Percentiles rank a stretch among this genome's conserved stretches.
phyloP scores from a whole-genome alignment of 108 stramenopile genomes.

The Nitzschia sp. region DNA sequence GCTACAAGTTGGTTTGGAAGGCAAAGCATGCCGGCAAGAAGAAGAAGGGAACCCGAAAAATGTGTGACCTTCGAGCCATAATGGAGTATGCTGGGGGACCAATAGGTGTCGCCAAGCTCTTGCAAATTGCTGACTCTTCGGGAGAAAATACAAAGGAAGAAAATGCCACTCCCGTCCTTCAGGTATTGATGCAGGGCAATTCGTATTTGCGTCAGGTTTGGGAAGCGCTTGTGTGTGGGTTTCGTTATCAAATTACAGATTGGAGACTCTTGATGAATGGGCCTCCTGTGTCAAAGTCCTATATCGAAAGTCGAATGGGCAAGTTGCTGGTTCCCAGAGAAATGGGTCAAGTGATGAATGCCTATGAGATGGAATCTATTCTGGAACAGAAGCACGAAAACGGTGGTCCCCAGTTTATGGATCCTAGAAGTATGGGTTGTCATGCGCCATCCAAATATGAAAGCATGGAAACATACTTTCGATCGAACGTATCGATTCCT shows the following conservation, averaged over 20 bases:
- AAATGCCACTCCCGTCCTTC: neutral
- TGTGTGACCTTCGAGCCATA: slow-evolving; percentile 14
- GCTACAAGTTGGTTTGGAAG: slow-evolving; percentile 2
- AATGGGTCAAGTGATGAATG: slow-evolving; percentile 5
- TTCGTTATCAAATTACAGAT: slow-evolving; percentile 16
- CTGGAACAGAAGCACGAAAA: neutral
- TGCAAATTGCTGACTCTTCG: neutral
- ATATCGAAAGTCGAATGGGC: slow-evolving; percentile 17
- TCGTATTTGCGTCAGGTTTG: slow-evolving; percentile 33
- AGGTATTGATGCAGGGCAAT: slow-evolving; percentile 20
- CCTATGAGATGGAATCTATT: neutral
- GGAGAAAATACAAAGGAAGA: neutral
- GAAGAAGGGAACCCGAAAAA: too few species aligned
- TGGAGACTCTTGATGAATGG: slow-evolving; percentile 3
- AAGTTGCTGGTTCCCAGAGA: slow-evolving; percentile 2
- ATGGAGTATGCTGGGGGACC: slow-evolving; percentile 25
- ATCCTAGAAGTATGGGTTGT: neutral
- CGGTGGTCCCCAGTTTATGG: neutral
- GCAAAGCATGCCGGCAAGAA: neutral
- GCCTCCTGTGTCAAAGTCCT: slow-evolving; percentile 3
- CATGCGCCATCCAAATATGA: neutral
- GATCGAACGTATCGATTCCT: slow-evolving; percentile 4
- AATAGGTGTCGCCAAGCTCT: neutral
- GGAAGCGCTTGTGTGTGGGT: slow-evolving; percentile 22
- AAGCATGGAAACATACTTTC: neutral